Base-by-base conservation (phyloP, 768 basidiomycete genomes). In the Termitomyces sp. region DNA sequence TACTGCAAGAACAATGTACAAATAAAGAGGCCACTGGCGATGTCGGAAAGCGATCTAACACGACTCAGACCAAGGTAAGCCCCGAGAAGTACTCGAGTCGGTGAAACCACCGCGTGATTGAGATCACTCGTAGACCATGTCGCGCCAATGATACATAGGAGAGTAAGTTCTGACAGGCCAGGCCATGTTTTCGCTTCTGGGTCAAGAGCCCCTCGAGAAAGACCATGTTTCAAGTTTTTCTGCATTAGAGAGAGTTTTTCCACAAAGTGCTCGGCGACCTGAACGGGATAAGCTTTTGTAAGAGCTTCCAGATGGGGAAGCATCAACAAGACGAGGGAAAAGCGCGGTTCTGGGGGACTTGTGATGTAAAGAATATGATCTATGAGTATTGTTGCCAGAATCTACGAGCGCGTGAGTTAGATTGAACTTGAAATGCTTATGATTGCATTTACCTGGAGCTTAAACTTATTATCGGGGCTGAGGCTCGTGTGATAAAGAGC, bases 41-140 rank as follows among this genome's bases (percentile, higher is more conserved):
- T 69, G 73, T 99, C 95, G 17, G 74, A 63, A 15, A 92, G 69
- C 11, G 85, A 84, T 55, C 96, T 83, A 1, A 98, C 82, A 4
- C 94, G 87, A 58, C 86, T 83, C 34, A 99, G 79, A 8, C 88
- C 88, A 17, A 99, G 87, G 71, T 98, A 98, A 50, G 94, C 88
- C 1, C 91, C 93, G 79, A 97, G 91, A 58, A 98, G 82, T 17
- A 98, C 75, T 54, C 94, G 84, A 0, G 95, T 84, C 0, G 95
- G 93, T 0, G 92, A 91, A 20, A 94, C 78, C 50, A 98, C 94
- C 0, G 87, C 84, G 73, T 99, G 96, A 56, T 88, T 89, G 75
- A 96, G 83, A 74, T 99, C 97, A 71, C 94, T 96, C 2, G 95
- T 94, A 3, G 95, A 91, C 96, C 96, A 99, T 40, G 91, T 77